Base-by-base conservation (phyloP, 2,329 filamentous ascomycete species). In the Coleophoma cylindrospora region DNA sequence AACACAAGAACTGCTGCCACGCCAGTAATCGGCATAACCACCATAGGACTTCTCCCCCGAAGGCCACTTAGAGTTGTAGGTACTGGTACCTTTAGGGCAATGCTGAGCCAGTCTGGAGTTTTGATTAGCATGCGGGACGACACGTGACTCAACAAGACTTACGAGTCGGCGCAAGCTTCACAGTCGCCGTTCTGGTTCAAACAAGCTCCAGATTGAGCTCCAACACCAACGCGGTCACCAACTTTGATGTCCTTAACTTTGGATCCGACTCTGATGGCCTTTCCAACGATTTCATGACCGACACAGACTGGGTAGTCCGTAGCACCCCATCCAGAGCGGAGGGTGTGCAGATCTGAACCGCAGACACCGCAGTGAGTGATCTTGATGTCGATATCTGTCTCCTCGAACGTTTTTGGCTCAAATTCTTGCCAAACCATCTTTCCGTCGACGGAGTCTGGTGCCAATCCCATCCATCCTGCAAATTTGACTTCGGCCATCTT, bases 201-300 rank as follows among this genome's bases (percentile, higher is more conserved):
- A 57, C 77, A 81, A 9, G 74, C 69, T 40, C 60, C 61, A 32
- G 70, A 72, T 57, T 79, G 76, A 8, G 76, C 75, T 50, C 77
- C 76, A 27, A 80, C 67, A 34, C 76, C 77, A 21, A 77, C 73
- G 12, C 77, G 69, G 52, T 83, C 79, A 37, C 80, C 79, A 22
- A 79, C 51, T 44, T 72, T 69, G 58, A 80, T 68, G 19, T 70
- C 60, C 22, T 61, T 66, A 7, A 73, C 66, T 19, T 66, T 62
- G 12, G 64, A 63, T 17, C 84, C 85, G 53, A 88, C 80, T 21
- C 50, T 47, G 3, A 61, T 33, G 3, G 53, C 58, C 12, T 60
- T 67, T 14, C 74, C 74, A 53, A 76, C 66, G 34, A 77, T 76
- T 48, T 78, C 75, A 56, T 77, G 75, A 34, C 74, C 74, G 4